Conservation (phyloP, 1,284 basidiomycete species). For the Stereum hirsutum region DNA sequence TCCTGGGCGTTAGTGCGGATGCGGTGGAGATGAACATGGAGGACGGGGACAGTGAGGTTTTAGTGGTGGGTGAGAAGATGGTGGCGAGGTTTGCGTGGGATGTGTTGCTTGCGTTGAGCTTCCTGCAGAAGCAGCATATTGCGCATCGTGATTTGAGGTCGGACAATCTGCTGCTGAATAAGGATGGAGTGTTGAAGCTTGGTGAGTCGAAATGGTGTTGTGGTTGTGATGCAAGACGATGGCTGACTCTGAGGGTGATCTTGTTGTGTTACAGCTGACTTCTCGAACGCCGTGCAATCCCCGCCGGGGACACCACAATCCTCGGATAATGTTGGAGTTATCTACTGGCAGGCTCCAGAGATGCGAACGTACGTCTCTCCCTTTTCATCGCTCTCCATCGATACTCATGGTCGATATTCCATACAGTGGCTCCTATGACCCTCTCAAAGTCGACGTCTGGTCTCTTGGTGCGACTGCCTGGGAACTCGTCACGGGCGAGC, state of each 20-base stretch:
- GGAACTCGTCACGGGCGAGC: slow-evolving; percentile 68
- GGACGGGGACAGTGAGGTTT: slow-evolving; percentile 23
- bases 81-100: slow-evolving; percentile 66
- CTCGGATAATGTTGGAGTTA: slow-evolving; percentile 54
- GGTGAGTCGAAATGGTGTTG: slow-evolving; percentile 31
- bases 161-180: slow-evolving; percentile 67
- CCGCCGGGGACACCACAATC: slow-evolving; percentile 35
- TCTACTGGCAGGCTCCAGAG: slow-evolving; percentile 76
- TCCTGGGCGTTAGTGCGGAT: slow-evolving; percentile 34
- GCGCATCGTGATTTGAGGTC: slow-evolving; percentile 75
- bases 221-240: slow-evolving; percentile 3
- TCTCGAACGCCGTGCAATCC: slow-evolving; percentile 61
- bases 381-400: not conserved
- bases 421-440: slow-evolving; percentile 55
- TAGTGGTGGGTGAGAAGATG: slow-evolving; percentile 47
- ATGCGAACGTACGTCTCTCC: slow-evolving; percentile 41
- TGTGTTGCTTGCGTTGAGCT: slow-evolving; percentile 58
- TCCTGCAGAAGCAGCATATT: slow-evolving; percentile 51
- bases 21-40: slow-evolving; percentile 52
- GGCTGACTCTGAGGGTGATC: too few species aligned
- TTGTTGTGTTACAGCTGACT: slow-evolving; percentile 65
- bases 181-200: slow-evolving; percentile 61
- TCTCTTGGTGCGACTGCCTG: slow-evolving; percentile 75
- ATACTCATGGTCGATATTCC: not conserved
- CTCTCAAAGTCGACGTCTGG: slow-evolving; percentile 71